A percentile compares a stretch with the other conserved stretches of the same genome.
Evolutionary conservation across 2,329 filamentous ascomycete species (phyloP).

Genomic region (Truncatella angustata): DNA sequence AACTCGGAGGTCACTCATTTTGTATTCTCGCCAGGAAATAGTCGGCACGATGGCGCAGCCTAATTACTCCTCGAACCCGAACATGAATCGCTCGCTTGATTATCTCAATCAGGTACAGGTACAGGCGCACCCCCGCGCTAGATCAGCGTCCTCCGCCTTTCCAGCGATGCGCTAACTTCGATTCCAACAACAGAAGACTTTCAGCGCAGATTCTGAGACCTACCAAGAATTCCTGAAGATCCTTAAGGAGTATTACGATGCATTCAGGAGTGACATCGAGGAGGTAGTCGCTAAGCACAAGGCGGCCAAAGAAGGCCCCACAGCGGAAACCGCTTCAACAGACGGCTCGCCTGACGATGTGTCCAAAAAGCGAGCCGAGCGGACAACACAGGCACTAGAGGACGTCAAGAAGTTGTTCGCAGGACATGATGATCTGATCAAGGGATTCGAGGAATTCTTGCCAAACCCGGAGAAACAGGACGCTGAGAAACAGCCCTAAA

Average conservation of each 20-base stretch:
- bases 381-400: not conserved
- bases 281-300: constrained; percentile 7
- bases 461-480: not conserved
- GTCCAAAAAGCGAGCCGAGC: constrained; percentile 4
- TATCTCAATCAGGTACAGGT: constrained; percentile 9
- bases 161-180: not conserved
- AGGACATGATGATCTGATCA: constrained; percentile 5
- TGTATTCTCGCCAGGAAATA: not conserved
- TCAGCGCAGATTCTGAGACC: constrained; percentile 2
- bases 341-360: constrained; percentile 1
- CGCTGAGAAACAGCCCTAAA: not conserved
- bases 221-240: constrained; percentile 5
- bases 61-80: not conserved
- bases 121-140: no score
- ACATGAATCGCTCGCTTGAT: constrained; percentile 4
- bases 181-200: not conserved
- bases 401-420: constrained; percentile 6
- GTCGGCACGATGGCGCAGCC: not conserved
- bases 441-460: constrained; percentile 8
- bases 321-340: not conserved
- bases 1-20: not conserved
- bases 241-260: constrained; percentile 4
- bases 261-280: constrained; percentile 7
- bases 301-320: not conserved
- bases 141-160: not conserved